Evolutionary conservation across 257 asterid species (phyloP).

Genomic region (Vinca minor): DNA sequence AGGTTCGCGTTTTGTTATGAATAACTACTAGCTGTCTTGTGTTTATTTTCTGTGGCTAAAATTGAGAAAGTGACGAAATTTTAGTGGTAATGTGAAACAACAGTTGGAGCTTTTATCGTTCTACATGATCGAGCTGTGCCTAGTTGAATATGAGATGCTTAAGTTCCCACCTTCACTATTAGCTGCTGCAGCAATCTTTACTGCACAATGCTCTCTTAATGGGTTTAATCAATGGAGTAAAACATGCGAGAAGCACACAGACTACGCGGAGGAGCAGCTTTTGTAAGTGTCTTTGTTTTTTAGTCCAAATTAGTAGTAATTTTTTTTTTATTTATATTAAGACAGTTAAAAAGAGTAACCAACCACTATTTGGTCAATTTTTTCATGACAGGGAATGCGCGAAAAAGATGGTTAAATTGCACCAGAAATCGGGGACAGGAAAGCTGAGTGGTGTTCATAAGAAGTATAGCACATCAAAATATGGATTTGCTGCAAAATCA

Average conservation of each 20-base stretch:
- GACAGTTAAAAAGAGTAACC: too few relatives aligned
- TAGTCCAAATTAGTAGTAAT: too few relatives aligned
- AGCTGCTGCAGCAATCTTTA: slow-evolving; percentile 88
- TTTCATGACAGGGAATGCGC: slow-evolving; percentile 30
- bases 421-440: slow-evolving; percentile 33
- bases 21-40: neutral
- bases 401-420: slow-evolving; percentile 32
- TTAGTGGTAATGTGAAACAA: slow-evolving; percentile 6
- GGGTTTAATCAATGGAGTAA: slow-evolving; percentile 57
- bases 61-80: neutral
- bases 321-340: too few relatives aligned
- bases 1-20: slow-evolving; percentile 30
- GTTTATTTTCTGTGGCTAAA: too few relatives aligned
- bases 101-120: slow-evolving; percentile 71
- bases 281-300: slow-evolving; percentile 34
- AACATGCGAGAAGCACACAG: slow-evolving; percentile 53
- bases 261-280: slow-evolving; percentile 52
- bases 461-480: slow-evolving; percentile 33
- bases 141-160: slow-evolving; percentile 77
- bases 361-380: neutral
- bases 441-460: slow-evolving; percentile 29
- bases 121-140: slow-evolving; percentile 73
- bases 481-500: slow-evolving; percentile 31
- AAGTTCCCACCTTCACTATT: slow-evolving; percentile 64
- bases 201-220: slow-evolving; percentile 56